Evolutionary conservation across 805 yeast genomes (phyloP), one percentile per base, ranked within the genome.

Genomic region (Ogataea glucozyma): DNA sequence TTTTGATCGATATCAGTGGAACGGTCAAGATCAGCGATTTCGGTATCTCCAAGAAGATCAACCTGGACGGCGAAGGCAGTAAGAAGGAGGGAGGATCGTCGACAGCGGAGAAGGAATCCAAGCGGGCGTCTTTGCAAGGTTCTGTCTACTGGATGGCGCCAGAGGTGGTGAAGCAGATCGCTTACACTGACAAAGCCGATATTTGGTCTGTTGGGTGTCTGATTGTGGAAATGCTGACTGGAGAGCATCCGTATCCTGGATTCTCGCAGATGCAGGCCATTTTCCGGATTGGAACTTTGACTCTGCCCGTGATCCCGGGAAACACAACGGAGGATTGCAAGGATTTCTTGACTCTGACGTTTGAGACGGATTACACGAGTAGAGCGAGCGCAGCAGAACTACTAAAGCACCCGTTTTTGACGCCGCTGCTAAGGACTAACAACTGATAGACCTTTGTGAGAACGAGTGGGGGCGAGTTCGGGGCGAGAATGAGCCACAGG

Each of bases 91-190:
- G 24, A 3, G 26, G 23, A 5, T 44, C 14, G 1, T 85, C 24
- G 67, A 73, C 36, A 73, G 72, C 54, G 47, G 73, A 56, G 68
- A 71, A 65, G 65, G 31, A 43, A 17, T 64, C 65, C 32, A 78
- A 77, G 50, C 76, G 97, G 32, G 90, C 87, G 2, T 88, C 96
- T 0, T 67, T 88, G 40, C 97, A 91, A 64, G 99, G 99, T 0
- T 88, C 96, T 0, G 89, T 91, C 0, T 93, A 84, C 60, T 93
- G 99, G 98, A 93, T 93, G 99, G 98, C 99, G 0, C 99, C 99
- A 0, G 99, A 93, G 61, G 98, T 93, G 7, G 98, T 93, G 13
- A 88, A 89, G 56, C 97, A 90, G 58, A 83, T 87, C 2, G 87
- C 89, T 0, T 87, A 91, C 40, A 91, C 98, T 1, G 82, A 85